These are phyloP conservation scores for Fraxinus anomala DNA, from an alignment of 257 asterid genomes.

Conservation along the genomic window DNA sequence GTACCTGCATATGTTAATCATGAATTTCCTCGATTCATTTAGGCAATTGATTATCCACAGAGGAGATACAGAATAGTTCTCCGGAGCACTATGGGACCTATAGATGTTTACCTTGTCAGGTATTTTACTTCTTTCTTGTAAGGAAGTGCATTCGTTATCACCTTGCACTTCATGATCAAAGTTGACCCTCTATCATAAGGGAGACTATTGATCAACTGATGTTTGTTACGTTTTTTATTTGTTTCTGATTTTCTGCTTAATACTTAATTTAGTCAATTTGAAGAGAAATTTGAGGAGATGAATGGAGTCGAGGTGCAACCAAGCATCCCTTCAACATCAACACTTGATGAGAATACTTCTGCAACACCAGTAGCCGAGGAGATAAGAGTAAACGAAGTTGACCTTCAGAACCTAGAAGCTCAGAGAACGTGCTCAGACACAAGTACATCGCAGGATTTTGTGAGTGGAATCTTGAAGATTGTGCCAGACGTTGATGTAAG, in stretches of 20 bases:
- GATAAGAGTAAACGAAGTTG: slow-evolving; percentile 46
- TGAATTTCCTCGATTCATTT: slow-evolving; percentile 22
- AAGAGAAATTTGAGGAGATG: slow-evolving; percentile 73
- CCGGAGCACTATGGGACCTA: slow-evolving; percentile 88
- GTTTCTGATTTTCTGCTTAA: not conserved
- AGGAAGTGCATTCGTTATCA: not conserved
- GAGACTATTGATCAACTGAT: slow-evolving; percentile 11
- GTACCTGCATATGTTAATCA: not conserved
- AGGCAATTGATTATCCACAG: slow-evolving; percentile 93
- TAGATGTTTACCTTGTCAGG: slow-evolving; percentile 93
- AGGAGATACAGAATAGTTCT: slow-evolving; percentile 81
- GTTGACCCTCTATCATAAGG: not conserved
- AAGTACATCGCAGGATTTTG: slow-evolving; percentile 70
- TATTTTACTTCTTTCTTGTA: slow-evolving; percentile 28
- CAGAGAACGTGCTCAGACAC: slow-evolving; percentile 53
- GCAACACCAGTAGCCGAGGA: slow-evolving; percentile 41
- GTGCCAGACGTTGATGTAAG: slow-evolving; percentile 91
- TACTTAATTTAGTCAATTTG: slow-evolving; percentile 57
- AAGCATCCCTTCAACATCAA: slow-evolving; percentile 57
- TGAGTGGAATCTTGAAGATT: slow-evolving; percentile 78
- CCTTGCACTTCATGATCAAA: slow-evolving; percentile 10
- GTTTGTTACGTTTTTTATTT: slow-evolving; percentile 17
- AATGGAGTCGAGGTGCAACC: slow-evolving; percentile 52
- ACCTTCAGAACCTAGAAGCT: slow-evolving; percentile 45
- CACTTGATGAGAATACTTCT: slow-evolving; percentile 45